Percentiles rank a stretch among this genome's conserved stretches.
phyloP scores from a whole-genome alignment of 2,329 filamentous ascomycete genomes.

The Zasmidium cellare region DNA sequence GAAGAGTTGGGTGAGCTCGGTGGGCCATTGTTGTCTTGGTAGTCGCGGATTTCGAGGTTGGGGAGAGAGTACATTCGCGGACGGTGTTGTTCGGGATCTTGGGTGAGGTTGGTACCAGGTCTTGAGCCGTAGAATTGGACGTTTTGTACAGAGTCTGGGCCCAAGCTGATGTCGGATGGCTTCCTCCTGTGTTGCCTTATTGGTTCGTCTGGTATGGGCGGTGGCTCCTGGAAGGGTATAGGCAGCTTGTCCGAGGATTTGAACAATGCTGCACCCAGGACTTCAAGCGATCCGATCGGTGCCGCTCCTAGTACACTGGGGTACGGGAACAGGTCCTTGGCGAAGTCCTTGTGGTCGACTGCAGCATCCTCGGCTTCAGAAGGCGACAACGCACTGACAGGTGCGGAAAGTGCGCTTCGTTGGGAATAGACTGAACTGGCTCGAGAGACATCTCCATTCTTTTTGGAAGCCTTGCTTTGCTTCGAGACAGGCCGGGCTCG shows the following conservation, averaged over 20 bases:
- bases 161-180: conserved; percentile 5
- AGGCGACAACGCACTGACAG: background rate
- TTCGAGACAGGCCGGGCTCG: conserved; percentile 8
- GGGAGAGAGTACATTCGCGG: conserved; percentile 21
- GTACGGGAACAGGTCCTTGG: conserved; percentile 9
- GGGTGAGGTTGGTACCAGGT: conserved; percentile 14
- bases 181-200: conserved; percentile 4
- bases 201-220: background rate
- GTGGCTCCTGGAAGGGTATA: background rate
- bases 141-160: conserved; percentile 21
- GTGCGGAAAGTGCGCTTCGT: background rate
- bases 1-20: conserved; percentile 8
- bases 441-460: background rate
- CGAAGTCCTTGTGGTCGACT: background rate
- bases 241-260: conserved; percentile 1
- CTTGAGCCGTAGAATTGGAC: conserved; percentile 28
- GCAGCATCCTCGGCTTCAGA: background rate
- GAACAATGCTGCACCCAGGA: conserved; percentile 13
- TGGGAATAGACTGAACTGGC: conserved; percentile 15
- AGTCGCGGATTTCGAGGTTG: conserved; percentile 19
- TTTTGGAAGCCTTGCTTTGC: conserved; percentile 1
- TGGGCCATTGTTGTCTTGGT: conserved; percentile 8
- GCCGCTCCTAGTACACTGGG: conserved; percentile 8
- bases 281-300: conserved; percentile 11
- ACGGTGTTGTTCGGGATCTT: conserved; percentile 18